Percentiles rank a stretch among this genome's conserved stretches.
Conservation (phyloP, 2,329 filamentous ascomycete species). For the Venturia effusa region DNA sequence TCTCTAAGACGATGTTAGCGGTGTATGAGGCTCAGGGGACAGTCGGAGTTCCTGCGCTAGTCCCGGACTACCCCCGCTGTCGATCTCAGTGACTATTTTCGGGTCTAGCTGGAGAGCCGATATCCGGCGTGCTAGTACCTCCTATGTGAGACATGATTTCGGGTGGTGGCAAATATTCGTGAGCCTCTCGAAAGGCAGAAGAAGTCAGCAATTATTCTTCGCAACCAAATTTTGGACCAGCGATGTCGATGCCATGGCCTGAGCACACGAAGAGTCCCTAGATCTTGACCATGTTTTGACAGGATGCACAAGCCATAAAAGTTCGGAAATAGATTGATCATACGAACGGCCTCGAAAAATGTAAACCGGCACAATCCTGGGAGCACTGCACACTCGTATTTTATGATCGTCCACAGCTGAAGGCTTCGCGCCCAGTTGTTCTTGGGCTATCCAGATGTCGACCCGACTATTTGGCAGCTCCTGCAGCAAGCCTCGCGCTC, state of each 20-base stretch:
- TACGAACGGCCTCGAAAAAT: neutral
- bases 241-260: neutral
- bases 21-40: neutral
- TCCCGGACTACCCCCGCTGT: neutral
- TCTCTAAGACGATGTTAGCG: neutral
- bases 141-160: neutral
- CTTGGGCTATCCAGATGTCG: neutral
- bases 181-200: neutral
- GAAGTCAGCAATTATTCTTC: no score
- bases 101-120: neutral
- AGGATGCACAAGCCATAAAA: no score
- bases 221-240: no score
- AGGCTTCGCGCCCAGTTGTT: no score
- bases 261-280: neutral
- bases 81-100: neutral
- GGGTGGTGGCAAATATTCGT: neutral
- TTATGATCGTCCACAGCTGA: no score
- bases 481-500: neutral
- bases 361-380: no score
- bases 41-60: neutral
- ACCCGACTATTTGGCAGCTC: neutral
- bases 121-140: no score
- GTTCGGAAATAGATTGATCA: no score
- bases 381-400: no score
- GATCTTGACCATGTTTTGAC: no score